Evolutionary conservation across 2,329 filamentous ascomycete species (phyloP), one percentile per base, ranked within the genome.

Genomic region (Paracoccidioides brasiliensis): DNA sequence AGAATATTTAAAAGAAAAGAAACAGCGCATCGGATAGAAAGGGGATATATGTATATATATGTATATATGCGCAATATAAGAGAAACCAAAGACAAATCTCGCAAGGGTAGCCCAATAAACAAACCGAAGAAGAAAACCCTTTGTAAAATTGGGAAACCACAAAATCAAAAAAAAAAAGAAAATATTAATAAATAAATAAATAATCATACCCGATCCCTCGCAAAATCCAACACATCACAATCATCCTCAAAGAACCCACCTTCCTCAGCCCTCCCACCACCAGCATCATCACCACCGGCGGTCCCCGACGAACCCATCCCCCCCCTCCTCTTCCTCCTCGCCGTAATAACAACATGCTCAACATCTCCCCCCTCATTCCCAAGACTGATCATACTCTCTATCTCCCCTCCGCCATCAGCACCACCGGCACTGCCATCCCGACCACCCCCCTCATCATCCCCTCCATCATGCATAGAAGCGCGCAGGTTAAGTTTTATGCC

Each of bases 221-320:
- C 87, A 78, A 93, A 94, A 72, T 95, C 89, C 59, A 95, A 78
- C 56, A 95, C 86, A 68, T 95, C 89, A 62, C 88, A 93, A 66
- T 94, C 90, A 67, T 95, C 88, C 71, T 95, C 90, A 64, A 95
- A 95, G 70, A 95, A 94, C 54, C 81, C 80, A 56, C 88, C 85
- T 46, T 83, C 83, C 9, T 72, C 68, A 49, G 67, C 69, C 41
- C 72, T 67, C 42, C 65, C 66, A 56, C 68, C 64, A 53, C 78
- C 67, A 42, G 66, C 66, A 56, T 68, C 64, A 53, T 78, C 75
- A 42, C 76, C 74, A 51, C 66, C 38, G 59, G 53, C 48, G 62
- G 48, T 9, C 61, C 61, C 53, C 22, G 22, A 32, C 8, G 50
- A 42, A 12, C 22, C 41, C n/a, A 28, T 32, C 33, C n/a, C 38